Conservation (phyloP, 2,329 filamentous ascomycete genomes). For the Acrocalymma vagum region DNA sequence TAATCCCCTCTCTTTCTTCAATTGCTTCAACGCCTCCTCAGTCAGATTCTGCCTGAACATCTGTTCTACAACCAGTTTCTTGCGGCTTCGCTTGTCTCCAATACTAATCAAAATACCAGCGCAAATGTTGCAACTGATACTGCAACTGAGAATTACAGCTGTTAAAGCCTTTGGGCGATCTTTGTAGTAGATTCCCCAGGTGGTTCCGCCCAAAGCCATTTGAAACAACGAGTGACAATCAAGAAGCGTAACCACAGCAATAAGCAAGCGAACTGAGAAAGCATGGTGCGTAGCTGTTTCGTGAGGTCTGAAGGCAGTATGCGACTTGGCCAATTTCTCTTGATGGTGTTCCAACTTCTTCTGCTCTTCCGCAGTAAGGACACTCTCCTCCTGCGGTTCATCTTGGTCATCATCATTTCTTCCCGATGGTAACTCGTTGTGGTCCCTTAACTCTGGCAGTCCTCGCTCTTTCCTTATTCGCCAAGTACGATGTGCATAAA, state of each 20-base stretch:
- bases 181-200: conserved; percentile 80
- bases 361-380: conserved; percentile 72
- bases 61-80: conserved; percentile 83
- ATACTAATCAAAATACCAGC: conserved; percentile 79
- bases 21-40: conserved; percentile 65
- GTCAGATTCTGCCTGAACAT: conserved; percentile 81
- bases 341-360: conserved; percentile 77
- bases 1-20: conserved; percentile 55
- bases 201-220: conserved; percentile 78
- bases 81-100: conserved; percentile 78
- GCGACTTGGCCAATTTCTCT: conserved; percentile 78
- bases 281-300: conserved; percentile 85
- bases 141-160: conserved; percentile 80
- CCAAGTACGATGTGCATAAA: conserved; percentile 74
- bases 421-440: conserved; percentile 76
- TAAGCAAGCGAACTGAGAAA: conserved; percentile 77
- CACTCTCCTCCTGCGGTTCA: conserved; percentile 57
- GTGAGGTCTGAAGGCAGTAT: conserved; percentile 89
- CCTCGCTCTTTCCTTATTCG: conserved; percentile 67
- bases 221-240: conserved; percentile 84
- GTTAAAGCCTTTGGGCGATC: conserved; percentile 77
- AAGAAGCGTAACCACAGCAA: conserved; percentile 77
- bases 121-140: conserved; percentile 78
- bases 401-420: too few species aligned
- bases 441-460: conserved; percentile 69